Evolutionary conservation across 2,329 filamentous ascomycete genomes (phyloP), one percentile per base, ranked within the genome.

Genomic region (Cyphellophora attinorum): DNA sequence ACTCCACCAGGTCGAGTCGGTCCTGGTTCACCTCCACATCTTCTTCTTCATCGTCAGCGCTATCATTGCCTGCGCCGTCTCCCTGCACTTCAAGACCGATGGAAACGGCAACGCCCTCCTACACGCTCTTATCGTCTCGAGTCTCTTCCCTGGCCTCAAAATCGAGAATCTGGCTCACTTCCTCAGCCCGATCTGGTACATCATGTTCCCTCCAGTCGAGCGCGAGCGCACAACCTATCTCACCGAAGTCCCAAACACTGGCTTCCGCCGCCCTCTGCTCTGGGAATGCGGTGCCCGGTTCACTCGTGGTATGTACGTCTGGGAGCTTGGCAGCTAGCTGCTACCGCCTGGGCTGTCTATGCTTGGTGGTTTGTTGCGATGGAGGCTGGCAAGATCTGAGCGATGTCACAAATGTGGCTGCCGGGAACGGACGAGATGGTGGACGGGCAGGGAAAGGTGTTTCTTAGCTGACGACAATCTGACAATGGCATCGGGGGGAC

Each of bases 121-220:
- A n/a, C 21, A 25, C 21, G 21, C 21, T n/a, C 8, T 25, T 8
- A 25, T 25, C n/a, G 21, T 25, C 21, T 25, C 21, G 21, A n/a
- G 21, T 19, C 29, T 31, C 15, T 31, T 31, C 8, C 29, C 29
- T 10, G 29, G 29, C 8, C 16, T 21, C 3, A 6, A 18, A 12
- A 12, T 31, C 10, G 29, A 31, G 12, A 19, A 19, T 13, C 13
- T 31, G 16, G 11, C 19, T 6, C 13, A 12, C 15, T 31, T 40
- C 19, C 29, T 46, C 12, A 40, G 37, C 8, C 44, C 44, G 5
- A 21, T 44, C 13, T 11, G 37, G 14, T 46, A 46, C 31, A 30
- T 31, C 31, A 38, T 44, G 17, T 42, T 38, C 19, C 44, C 44
- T 34, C 44, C 44, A 23, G 40, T 30, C 5, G 43, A 28, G 33